Evolutionary conservation across 768 basidiomycete species (phyloP), one percentile per base, ranked within the genome.

Genomic region (Mycena amicta): DNA sequence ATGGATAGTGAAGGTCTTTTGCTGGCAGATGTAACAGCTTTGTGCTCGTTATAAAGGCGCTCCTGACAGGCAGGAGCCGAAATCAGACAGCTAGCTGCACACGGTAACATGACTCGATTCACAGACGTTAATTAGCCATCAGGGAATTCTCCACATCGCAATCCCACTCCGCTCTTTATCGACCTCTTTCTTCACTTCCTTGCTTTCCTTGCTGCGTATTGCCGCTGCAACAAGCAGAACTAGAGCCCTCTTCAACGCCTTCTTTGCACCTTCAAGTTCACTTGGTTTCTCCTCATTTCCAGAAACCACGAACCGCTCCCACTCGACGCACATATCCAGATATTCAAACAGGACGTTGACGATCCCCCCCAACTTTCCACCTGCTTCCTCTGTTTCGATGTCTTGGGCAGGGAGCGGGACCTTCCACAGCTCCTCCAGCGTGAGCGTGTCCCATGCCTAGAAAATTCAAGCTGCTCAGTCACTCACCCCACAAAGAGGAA

Each of bases 71-170:
- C 25, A 49, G 47, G 47, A 29, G 16, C 28, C 49, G 16, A 20
- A n/a, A n/a, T n/a, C n/a, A n/a, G n/a, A n/a, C n/a, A n/a, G n/a
- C n/a, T n/a, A n/a, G n/a, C n/a, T n/a, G n/a, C n/a, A n/a, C n/a
- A n/a, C n/a, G n/a, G n/a, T n/a, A 18, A 33, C 28, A 33, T 45
- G 43, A 45, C 43, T 45, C 43, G 43, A 45, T 13, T 8, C 22
- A 45, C 22, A 45, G 43, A 5, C 43, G 6, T 23, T 15, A 23
- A 16, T 23, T 45, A 37, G 25, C 25, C 18, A 16, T 64, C 60
- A 87, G 20, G 83, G 83, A 52, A 88, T 86, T 46, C 86, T 71
- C 84, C 85, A 87, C 79, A 88, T 83, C 2, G 81, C 86, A 56
- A 89, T 83, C 1, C 87, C 86, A 59, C 79, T 77, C 46, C 85